Evolutionary conservation across 2,329 filamentous ascomycete genomes (phyloP).

Genomic region (Aspergillus brunneoviolaceus): DNA sequence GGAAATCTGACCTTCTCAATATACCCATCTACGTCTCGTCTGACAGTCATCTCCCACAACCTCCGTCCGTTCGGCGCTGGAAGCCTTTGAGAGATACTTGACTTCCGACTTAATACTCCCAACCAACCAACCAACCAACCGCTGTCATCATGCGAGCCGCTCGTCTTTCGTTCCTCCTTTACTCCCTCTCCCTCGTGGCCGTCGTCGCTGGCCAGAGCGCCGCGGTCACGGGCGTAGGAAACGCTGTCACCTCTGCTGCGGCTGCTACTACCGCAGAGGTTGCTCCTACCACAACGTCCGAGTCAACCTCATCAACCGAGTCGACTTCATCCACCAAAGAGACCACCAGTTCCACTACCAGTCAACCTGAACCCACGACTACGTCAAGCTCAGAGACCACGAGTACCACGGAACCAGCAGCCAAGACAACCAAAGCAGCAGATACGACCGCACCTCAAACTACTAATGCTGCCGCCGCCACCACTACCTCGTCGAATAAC

Average conservation of each 20-base stretch:
- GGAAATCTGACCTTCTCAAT: neutral
- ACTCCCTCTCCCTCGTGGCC: conserved; percentile 35
- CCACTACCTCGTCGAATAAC: conserved; percentile 9
- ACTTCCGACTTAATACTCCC: neutral
- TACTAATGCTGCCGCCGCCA: conserved; percentile 8
- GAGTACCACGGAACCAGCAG: conserved; percentile 16
- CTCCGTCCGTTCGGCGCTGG: conserved; percentile 1
- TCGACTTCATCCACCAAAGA: conserved; percentile 14
- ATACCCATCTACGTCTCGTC: neutral
- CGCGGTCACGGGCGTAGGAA: conserved; percentile 20
- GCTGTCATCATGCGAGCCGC: conserved; percentile 32
- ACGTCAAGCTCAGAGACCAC: conserved; percentile 12
- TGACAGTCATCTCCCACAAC: neutral
- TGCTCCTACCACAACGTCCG: conserved; percentile 16
- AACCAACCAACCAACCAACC: neutral
- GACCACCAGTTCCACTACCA: conserved; percentile 14
- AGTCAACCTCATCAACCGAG: conserved; percentile 19
- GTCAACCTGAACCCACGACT: conserved; percentile 10
- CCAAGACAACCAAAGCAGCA: conserved; percentile 11
- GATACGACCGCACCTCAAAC: conserved; percentile 7
- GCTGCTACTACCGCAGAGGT: conserved; percentile 16
- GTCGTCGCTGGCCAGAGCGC: conserved; percentile 31
- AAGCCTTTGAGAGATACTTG: conserved; percentile 2
- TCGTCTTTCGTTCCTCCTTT: conserved; percentile 32
- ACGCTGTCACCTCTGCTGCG: conserved; percentile 15